These are phyloP conservation scores for Notholithocarpus densiflorus DNA, from an alignment of 306 rosid species.

Conservation along the genomic window DNA sequence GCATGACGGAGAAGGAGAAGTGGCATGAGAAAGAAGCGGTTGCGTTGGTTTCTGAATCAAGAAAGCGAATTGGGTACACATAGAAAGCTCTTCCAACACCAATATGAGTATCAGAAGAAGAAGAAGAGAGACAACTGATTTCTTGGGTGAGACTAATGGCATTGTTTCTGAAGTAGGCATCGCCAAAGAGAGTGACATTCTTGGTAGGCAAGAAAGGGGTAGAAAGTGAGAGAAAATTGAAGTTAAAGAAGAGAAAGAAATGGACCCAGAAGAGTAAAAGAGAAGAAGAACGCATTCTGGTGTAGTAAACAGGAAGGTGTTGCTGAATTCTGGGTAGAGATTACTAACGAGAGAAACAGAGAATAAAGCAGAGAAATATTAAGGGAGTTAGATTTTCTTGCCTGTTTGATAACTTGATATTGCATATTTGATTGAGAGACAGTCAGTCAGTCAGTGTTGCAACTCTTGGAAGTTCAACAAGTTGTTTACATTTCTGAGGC, in stretches of 20 bases:
- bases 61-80: slow-evolving; percentile 60
- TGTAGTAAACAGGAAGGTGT: neutral
- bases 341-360: neutral
- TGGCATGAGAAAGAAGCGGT: slow-evolving; percentile 63
- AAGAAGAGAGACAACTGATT: slow-evolving; percentile 33
- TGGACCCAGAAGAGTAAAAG: slow-evolving; percentile 11
- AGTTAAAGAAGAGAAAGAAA: slow-evolving; percentile 23
- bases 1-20: slow-evolving; percentile 58
- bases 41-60: slow-evolving; percentile 53
- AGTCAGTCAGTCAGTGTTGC: neutral
- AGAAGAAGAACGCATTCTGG: slow-evolving; percentile 28
- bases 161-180: slow-evolving; percentile 50
- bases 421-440: neutral
- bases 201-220: slow-evolving; percentile 29
- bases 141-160: slow-evolving; percentile 63
- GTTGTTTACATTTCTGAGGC: neutral
- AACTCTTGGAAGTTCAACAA: neutral
- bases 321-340: too few species aligned
- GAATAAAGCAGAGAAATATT: neutral
- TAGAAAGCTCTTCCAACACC: slow-evolving; percentile 68
- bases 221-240: slow-evolving; percentile 22
- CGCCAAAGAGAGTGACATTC: slow-evolving; percentile 69
- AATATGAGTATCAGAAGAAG: slow-evolving; percentile 12
- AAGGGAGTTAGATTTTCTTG: neutral
- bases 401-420: neutral